These are phyloP conservation scores for Mucor piriformis DNA, from an alignment of 371 early-diverging fungal genomes.

Conservation along the genomic window DNA sequence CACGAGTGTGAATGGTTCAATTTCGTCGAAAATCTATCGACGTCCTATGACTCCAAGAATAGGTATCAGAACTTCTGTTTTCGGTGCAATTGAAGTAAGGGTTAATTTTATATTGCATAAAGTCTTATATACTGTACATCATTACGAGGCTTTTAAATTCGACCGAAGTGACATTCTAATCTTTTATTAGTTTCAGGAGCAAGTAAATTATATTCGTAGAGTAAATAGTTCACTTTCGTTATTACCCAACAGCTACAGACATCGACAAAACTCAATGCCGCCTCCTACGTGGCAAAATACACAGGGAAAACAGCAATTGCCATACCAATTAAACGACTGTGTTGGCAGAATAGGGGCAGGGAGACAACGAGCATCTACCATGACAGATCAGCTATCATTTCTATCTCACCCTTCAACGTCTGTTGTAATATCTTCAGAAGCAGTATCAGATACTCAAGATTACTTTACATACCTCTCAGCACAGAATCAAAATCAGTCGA, in stretches of 20 bases:
- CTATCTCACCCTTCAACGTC: not conserved
- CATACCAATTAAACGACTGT: constrained; percentile 1
- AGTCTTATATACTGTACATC: not conserved
- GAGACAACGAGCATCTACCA: constrained; percentile 38
- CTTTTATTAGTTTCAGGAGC: constrained; percentile 39
- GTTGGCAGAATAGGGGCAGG: not conserved
- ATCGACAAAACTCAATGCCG: constrained; percentile 40
- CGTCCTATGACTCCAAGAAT: constrained; percentile 49
- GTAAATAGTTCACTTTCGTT: constrained; percentile 23
- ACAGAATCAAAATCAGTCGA: constrained; percentile 17
- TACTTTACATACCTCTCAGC: constrained; percentile 46
- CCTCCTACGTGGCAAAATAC: constrained; percentile 26
- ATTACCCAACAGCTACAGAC: constrained; percentile 12
- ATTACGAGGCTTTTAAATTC: not conserved
- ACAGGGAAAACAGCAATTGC: not conserved
- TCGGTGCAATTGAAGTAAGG: constrained; percentile 54
- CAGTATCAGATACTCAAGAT: constrained; percentile 20
- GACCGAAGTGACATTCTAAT: not conserved
- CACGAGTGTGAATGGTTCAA: constrained; percentile 35
- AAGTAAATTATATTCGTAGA: constrained; percentile 36
- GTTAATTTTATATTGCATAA: not conserved
- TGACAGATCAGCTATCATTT: constrained; percentile 26
- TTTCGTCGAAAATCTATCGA: constrained; percentile 27
- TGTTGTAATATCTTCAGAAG: not conserved
- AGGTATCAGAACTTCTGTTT: constrained; percentile 50